Conservation (phyloP, 306 rosid genomes). For the Cajanus cajan region DNA sequence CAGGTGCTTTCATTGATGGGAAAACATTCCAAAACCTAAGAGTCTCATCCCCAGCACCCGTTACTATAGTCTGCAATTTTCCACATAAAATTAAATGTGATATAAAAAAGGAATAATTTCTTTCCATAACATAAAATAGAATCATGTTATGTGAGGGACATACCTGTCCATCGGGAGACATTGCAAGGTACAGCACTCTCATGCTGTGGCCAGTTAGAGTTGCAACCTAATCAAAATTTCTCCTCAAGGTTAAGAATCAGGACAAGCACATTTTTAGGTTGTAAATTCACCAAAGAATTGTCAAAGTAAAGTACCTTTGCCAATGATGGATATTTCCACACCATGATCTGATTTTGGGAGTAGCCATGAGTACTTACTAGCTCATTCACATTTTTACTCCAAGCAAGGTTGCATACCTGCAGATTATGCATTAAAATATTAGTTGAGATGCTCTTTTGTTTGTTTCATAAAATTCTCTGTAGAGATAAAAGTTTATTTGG, state of each 20-base stretch:
- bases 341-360: constrained; percentile 97
- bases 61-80: constrained; percentile 79
- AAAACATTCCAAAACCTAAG: constrained; percentile 91
- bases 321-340: constrained; percentile 98
- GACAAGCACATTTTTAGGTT: not conserved
- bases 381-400: constrained; percentile 98
- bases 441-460: not conserved
- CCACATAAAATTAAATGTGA: not conserved
- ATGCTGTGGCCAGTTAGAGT: constrained; percentile 95
- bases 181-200: constrained; percentile 96
- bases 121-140: not conserved
- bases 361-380: constrained; percentile 96
- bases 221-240: constrained; percentile 63
- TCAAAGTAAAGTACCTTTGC: constrained; percentile 67
- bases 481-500: no score
- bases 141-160: not conserved
- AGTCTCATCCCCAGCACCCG: constrained; percentile 99
- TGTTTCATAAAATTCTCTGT: not conserved
- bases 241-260: not conserved
- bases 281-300: not conserved
- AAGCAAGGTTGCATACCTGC: constrained; percentile 95
- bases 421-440: not conserved
- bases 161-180: constrained; percentile 99
- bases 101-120: not conserved
- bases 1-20: constrained; percentile 86